Percentiles rank a stretch among this genome's conserved stretches.
These are phyloP conservation scores for Kwoniella dendrophila DNA, from an alignment of 768 basidiomycete genomes.

Conservation along the genomic window DNA sequence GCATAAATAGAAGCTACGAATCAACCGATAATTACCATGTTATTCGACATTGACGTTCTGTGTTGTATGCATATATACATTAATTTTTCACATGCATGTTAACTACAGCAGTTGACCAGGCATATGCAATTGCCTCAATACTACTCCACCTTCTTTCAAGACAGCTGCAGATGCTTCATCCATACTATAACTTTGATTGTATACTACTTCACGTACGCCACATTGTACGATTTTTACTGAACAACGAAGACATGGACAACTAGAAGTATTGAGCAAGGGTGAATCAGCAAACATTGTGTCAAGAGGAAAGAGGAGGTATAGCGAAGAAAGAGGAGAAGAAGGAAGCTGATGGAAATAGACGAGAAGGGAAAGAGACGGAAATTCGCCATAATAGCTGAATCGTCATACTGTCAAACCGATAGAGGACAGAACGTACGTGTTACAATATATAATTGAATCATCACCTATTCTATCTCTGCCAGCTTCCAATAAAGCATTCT, in stretches of 20 bases:
- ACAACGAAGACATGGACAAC: slow-evolving; percentile 97
- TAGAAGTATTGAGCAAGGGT: slow-evolving; percentile 52
- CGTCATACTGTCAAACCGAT: too few species aligned
- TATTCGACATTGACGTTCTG: too few species aligned
- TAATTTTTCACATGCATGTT: background rate
- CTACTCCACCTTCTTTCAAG: slow-evolving; percentile 79
- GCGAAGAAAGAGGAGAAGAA: background rate
- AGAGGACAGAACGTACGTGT: slow-evolving; percentile 69
- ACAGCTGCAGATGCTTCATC: slow-evolving; percentile 79
- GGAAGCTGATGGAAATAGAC: background rate
- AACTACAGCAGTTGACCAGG: slow-evolving; percentile 19
- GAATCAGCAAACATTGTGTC: background rate
- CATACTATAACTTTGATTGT: slow-evolving; percentile 95
- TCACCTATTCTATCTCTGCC: slow-evolving; percentile 79
- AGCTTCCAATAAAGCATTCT: slow-evolving; percentile 93
- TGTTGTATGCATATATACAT: slow-evolving; percentile 17
- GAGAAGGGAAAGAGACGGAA: background rate
- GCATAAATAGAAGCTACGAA: too few species aligned
- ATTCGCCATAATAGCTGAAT: too few species aligned
- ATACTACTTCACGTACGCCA: slow-evolving; percentile 88
- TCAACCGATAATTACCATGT: too few species aligned
- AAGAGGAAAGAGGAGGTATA: background rate
- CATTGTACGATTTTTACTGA: slow-evolving; percentile 97
- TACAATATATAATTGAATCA: slow-evolving; percentile 87
- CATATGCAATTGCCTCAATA: slow-evolving; percentile 65